Conservation (phyloP, 2,329 filamentous ascomycete genomes). For the Exophiala sp. region DNA sequence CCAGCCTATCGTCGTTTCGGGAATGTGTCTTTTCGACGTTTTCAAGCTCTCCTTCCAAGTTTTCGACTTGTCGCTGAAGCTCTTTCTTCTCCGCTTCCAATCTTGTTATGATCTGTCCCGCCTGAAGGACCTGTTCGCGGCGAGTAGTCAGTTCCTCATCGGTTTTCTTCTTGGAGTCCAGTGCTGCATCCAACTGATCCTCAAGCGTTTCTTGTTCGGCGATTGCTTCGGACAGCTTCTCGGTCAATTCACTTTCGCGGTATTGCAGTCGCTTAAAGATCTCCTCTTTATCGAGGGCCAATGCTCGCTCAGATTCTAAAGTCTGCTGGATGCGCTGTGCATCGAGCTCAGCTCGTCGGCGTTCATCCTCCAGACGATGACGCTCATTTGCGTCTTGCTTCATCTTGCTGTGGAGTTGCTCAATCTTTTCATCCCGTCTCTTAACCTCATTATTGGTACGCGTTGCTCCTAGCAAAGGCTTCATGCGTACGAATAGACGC, state of each 20-base stretch:
- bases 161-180: conserved; percentile 82
- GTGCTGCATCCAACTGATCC: conserved; percentile 83
- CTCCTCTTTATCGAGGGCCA: conserved; percentile 96
- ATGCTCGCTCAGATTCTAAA: conserved; percentile 89
- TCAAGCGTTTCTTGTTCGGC: conserved; percentile 93
- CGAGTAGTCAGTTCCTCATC: conserved; percentile 80
- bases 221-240: conserved; percentile 86
- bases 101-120: conserved; percentile 77
- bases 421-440: conserved; percentile 89
- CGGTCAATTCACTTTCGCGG: conserved; percentile 85
- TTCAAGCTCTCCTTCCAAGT: conserved; percentile 67
- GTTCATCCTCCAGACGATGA: conserved; percentile 82
- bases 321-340: conserved; percentile 88
- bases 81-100: conserved; percentile 83
- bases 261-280: conserved; percentile 95
- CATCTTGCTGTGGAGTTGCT: conserved; percentile 80
- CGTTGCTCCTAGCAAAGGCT: conserved; percentile 86
- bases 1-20: conserved; percentile 71
- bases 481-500: conserved; percentile 92
- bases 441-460: conserved; percentile 91
- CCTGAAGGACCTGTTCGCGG: conserved; percentile 83
- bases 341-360: conserved; percentile 79
- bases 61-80: conserved; percentile 62
- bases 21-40: conserved; percentile 68
- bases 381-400: conserved; percentile 69